These are phyloP conservation scores for Heteromeles arbutifolia DNA, from an alignment of 306 rosid genomes.

Conservation along the genomic window DNA sequence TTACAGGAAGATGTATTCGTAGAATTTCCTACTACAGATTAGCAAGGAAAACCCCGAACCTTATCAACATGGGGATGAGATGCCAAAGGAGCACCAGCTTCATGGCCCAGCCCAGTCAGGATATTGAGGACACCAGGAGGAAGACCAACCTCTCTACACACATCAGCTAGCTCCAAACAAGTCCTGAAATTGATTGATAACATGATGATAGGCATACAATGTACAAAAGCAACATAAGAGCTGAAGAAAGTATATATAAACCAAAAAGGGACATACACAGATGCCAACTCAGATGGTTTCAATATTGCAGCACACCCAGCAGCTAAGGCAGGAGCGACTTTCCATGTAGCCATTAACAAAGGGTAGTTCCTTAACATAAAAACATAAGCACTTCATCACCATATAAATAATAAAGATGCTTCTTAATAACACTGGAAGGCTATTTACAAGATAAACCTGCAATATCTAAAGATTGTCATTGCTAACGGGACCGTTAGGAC, in stretches of 20 bases:
- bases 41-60: slow-evolving; percentile 30
- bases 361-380: slow-evolving; percentile 79
- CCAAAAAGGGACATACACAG: slow-evolving; percentile 53
- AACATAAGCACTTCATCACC: slow-evolving; percentile 10
- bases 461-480: neutral
- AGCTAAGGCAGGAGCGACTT: slow-evolving; percentile 97
- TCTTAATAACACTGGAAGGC: neutral
- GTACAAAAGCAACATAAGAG: slow-evolving; percentile 3
- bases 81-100: slow-evolving; percentile 97
- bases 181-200: slow-evolving; percentile 44
- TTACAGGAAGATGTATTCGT: neutral
- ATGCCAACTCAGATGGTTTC: slow-evolving; percentile 94
- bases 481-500: neutral
- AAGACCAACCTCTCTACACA: slow-evolving; percentile 78
- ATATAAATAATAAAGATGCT: neutral
- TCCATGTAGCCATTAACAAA: slow-evolving; percentile 86
- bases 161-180: slow-evolving; percentile 76
- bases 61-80: slow-evolving; percentile 88
- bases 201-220: slow-evolving; percentile 5
- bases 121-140: slow-evolving; percentile 78
- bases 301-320: slow-evolving; percentile 97
- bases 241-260: slow-evolving; percentile 13
- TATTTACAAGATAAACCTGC: neutral
- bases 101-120: slow-evolving; percentile 84
- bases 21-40: slow-evolving; percentile 12